phyloP scores from a whole-genome alignment of 768 basidiomycete species.

The Trametes cinnabarina region DNA sequence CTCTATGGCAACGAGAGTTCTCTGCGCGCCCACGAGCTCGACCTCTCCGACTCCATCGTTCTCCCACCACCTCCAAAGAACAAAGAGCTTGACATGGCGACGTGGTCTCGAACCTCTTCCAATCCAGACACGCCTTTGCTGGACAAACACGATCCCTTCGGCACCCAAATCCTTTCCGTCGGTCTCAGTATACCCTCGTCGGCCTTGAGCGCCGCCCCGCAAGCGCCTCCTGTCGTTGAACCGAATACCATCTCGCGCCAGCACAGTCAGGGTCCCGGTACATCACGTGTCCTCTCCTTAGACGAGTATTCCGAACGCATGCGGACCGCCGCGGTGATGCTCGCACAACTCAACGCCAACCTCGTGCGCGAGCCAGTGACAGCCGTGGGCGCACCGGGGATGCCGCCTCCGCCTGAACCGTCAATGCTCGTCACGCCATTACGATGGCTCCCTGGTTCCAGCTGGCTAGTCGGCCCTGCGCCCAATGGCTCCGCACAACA shows the following conservation, averaged over 20 bases:
- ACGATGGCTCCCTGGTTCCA: conserved; percentile 32
- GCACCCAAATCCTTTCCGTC: conserved; percentile 20
- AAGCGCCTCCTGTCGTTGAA: neutral
- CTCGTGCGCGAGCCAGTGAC: conserved; percentile 55
- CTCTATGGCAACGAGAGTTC: conserved; percentile 80
- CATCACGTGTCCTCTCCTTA: conserved; percentile 55
- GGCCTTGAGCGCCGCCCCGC: neutral
- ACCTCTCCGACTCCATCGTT: conserved; percentile 82
- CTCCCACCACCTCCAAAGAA: conserved; percentile 83
- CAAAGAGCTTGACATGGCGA: conserved; percentile 79
- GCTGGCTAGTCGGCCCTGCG: conserved; percentile 25
- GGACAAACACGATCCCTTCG: conserved; percentile 28
- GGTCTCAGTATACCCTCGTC: conserved; percentile 7
- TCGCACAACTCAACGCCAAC: conserved; percentile 90
- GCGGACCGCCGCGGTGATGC: conserved; percentile 98
- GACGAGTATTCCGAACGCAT: conserved; percentile 99
- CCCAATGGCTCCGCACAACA: conserved; percentile 20
- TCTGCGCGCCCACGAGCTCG: conserved; percentile 64
- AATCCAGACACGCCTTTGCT: conserved; percentile 47
- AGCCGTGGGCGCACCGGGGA: conserved; percentile 16
- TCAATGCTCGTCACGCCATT: conserved; percentile 21
- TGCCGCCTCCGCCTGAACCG: conserved; percentile 13
- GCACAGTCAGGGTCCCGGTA: neutral
- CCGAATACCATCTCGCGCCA: conserved; percentile 15
- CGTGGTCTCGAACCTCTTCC: conserved; percentile 66